phyloP scores from a whole-genome alignment of 805 yeast species.

The Torulaspora indica region DNA sequence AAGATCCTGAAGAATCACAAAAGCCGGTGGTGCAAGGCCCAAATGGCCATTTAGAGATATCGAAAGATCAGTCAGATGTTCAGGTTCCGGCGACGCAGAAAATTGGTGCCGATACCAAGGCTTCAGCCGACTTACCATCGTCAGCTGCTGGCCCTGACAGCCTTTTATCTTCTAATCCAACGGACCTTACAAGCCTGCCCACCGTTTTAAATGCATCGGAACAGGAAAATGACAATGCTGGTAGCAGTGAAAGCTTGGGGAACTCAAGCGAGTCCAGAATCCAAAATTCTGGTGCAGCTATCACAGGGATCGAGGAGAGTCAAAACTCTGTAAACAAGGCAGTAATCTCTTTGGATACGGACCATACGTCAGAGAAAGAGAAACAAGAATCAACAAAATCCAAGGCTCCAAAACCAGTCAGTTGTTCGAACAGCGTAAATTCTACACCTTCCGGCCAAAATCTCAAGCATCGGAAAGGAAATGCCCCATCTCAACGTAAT shows the following conservation, averaged over 20 bases:
- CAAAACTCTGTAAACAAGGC: neutral
- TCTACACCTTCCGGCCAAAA: neutral
- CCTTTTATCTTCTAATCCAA: too few relatives aligned
- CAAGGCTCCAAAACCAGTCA: neutral
- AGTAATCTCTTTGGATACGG: neutral
- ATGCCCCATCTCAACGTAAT: neutral
- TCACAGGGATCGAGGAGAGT: too few relatives aligned
- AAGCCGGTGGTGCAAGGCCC: neutral
- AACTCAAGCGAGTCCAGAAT: too few relatives aligned
- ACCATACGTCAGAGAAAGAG: neutral
- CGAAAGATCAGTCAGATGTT: neutral
- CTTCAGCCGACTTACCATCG: neutral
- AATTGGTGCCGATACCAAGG: neutral
- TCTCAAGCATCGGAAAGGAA: neutral
- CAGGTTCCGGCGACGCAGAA: neutral
- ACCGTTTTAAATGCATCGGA: too few relatives aligned
- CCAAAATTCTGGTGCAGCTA: too few relatives aligned
- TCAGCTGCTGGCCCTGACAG: too few relatives aligned
- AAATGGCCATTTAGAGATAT: neutral
- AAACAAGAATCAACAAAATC: neutral
- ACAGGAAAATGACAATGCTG: too few relatives aligned
- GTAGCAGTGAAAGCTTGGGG: too few relatives aligned
- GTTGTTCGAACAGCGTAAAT: neutral
- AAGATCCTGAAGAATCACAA: neutral
- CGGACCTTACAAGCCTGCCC: too few relatives aligned